These are phyloP conservation scores for Hevea brasiliensis DNA, from an alignment of 345 rosid species.

Conservation along the genomic window DNA sequence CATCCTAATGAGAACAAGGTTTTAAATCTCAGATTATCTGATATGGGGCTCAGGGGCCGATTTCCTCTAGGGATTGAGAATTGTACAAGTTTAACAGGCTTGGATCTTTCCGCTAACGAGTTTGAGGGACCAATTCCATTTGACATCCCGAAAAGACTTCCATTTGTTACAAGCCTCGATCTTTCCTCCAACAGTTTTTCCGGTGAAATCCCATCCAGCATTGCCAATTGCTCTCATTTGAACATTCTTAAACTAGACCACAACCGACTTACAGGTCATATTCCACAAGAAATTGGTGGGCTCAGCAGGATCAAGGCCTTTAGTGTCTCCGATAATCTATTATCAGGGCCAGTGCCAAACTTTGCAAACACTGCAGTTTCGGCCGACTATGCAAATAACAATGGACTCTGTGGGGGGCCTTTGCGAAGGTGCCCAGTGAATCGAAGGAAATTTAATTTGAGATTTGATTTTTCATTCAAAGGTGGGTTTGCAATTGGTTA, in stretches of 20 bases:
- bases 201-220: constrained; percentile 29
- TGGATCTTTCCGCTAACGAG: constrained; percentile 21
- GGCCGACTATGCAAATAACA: constrained; percentile 23
- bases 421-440: constrained; percentile 1
- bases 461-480: background rate
- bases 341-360: constrained; percentile 27
- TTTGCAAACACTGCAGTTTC: background rate
- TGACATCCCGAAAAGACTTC: background rate
- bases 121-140: constrained; percentile 25
- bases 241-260: constrained; percentile 22
- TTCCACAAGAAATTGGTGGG: constrained; percentile 14
- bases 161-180: background rate
- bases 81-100: constrained; percentile 20
- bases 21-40: constrained; percentile 9
- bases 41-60: constrained; percentile 28
- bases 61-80: constrained; percentile 27
- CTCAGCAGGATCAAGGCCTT: constrained; percentile 21
- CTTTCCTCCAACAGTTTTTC: constrained; percentile 30
- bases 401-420: constrained; percentile 23
- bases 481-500: constrained; percentile 4
- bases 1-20: background rate
- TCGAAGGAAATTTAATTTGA: background rate
- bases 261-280: constrained; percentile 28
- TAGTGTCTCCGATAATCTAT: constrained; percentile 24
- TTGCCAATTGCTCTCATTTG: constrained; percentile 17